Percentiles rank a stretch among this genome's conserved stretches.
phyloP scores from a whole-genome alignment of 805 yeast species.

The Metschnikowia kunwiensis region DNA sequence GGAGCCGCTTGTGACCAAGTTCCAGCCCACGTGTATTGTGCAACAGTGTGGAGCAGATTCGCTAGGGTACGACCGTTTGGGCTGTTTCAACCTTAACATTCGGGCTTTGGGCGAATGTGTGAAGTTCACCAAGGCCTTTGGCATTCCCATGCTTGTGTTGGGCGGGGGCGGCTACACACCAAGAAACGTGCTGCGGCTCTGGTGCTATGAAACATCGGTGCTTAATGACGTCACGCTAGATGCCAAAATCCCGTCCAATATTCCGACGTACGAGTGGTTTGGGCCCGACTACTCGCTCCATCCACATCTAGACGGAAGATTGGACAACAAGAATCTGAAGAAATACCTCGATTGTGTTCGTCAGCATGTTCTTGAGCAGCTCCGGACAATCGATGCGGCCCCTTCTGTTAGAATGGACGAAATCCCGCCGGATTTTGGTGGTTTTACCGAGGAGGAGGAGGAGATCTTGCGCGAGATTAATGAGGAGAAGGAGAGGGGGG shows the following conservation, averaged over 20 bases:
- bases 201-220: slow-evolving; percentile 93
- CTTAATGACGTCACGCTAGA: slow-evolving; percentile 57
- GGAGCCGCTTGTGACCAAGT: slow-evolving; percentile 86
- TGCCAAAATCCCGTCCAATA: slow-evolving; percentile 52
- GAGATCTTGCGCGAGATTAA: slow-evolving; percentile 36
- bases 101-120: slow-evolving; percentile 96
- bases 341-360: slow-evolving; percentile 79
- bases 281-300: slow-evolving; percentile 90
- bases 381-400: slow-evolving; percentile 80
- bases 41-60: slow-evolving; percentile 98
- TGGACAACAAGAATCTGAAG: slow-evolving; percentile 82
- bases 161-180: slow-evolving; percentile 99
- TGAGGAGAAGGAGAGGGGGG: slow-evolving; percentile 25
- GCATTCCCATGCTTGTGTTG: slow-evolving; percentile 82
- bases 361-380: slow-evolving; percentile 72
- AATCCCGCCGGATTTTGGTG: slow-evolving; percentile 66
- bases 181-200: slow-evolving; percentile 86
- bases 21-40: slow-evolving; percentile 90
- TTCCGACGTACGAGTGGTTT: slow-evolving; percentile 80
- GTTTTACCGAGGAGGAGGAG: slow-evolving; percentile 44
- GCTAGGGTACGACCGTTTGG: slow-evolving; percentile 86
- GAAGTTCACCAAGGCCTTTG: slow-evolving; percentile 80
- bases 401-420: slow-evolving; percentile 93
- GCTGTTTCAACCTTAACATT: slow-evolving; percentile 89
- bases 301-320: slow-evolving; percentile 52